Percentiles rank a stretch among this genome's conserved stretches.
Conservation (phyloP, 2,329 filamentous ascomycete genomes). For the Fusarium armeniacum region DNA sequence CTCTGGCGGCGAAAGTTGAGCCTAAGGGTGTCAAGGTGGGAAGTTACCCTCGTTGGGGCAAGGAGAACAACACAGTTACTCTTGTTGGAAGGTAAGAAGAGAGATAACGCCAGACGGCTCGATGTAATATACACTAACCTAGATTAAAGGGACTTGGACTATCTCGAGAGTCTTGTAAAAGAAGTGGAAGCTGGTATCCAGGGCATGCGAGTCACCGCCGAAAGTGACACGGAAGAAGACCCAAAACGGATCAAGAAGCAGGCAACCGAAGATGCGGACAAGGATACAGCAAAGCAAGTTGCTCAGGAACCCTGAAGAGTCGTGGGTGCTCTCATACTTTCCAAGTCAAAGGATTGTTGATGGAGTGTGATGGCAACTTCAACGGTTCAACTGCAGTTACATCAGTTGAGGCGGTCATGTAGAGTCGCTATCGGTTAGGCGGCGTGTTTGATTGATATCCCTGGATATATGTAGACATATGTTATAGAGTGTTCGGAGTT, state of each 20-base stretch:
- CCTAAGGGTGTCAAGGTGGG: conserved; percentile 89
- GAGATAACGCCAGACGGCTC: background rate
- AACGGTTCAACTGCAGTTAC: conserved; percentile 12
- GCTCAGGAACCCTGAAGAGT: conserved; percentile 31
- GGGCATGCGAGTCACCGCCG: conserved; percentile 75
- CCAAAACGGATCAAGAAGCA: conserved; percentile 41
- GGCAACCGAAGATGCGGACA: conserved; percentile 30
- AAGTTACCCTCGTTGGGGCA: conserved; percentile 94
- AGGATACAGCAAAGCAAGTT: conserved; percentile 20
- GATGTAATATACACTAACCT: conserved; percentile 47
- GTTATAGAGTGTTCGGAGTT: conserved; percentile 25
- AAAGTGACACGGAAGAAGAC: conserved; percentile 80
- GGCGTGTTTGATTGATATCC: conserved; percentile 25
- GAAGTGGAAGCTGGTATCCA: conserved; percentile 84
- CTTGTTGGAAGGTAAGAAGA: conserved; percentile 75
- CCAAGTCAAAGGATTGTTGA: conserved; percentile 4
- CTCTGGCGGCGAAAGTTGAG: conserved; percentile 80
- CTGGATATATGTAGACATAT: conserved; percentile 35
- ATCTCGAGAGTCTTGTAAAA: conserved; percentile 80
- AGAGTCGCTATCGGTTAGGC: conserved; percentile 22
- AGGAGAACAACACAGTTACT: conserved; percentile 89
- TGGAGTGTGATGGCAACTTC: conserved; percentile 13
- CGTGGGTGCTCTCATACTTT: conserved; percentile 3
- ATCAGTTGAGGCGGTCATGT: conserved; percentile 6
- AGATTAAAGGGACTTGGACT: conserved; percentile 73